phyloP scores from a whole-genome alignment of 768 basidiomycete species.

The Trametes villosa region DNA sequence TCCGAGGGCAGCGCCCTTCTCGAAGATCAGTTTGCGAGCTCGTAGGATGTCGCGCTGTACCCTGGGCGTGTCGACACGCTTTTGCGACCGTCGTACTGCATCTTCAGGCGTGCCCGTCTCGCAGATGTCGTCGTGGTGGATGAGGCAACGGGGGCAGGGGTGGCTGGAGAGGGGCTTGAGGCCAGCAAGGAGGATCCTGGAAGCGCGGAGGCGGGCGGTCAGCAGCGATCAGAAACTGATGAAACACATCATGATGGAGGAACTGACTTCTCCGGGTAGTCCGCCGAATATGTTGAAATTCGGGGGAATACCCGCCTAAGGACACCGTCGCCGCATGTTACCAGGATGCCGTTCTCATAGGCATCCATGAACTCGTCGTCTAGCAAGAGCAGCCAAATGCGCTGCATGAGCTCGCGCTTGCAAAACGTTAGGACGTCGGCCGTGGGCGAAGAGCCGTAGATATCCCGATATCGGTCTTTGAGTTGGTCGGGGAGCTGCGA shows the following conservation, averaged over 20 bases:
- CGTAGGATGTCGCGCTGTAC: neutral
- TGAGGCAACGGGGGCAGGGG: conserved; percentile 45
- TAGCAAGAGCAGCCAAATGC: conserved; percentile 30
- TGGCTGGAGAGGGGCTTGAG: conserved; percentile 43
- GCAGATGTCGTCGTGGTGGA: conserved; percentile 33
- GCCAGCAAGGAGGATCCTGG: conserved; percentile 41
- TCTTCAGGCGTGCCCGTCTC: conserved; percentile 30
- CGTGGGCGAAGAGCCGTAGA: conserved; percentile 20
- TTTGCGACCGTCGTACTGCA: neutral
- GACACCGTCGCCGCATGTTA: conserved; percentile 35
- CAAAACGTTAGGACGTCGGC: conserved; percentile 36
- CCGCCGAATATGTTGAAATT: conserved; percentile 38
- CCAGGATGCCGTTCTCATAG: conserved; percentile 33
- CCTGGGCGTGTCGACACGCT: conserved; percentile 7
- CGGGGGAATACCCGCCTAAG: conserved; percentile 30
- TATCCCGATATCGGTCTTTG: conserved; percentile 32
- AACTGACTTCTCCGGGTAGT: conserved; percentile 44
- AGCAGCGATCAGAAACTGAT: neutral
- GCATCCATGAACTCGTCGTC: conserved; percentile 33
- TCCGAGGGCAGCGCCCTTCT: conserved; percentile 8
- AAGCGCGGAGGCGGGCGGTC: too few species aligned
- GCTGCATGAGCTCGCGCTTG: conserved; percentile 38
- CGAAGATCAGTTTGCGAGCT: conserved; percentile 25
- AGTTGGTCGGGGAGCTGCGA: conserved; percentile 39
- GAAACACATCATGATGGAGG: neutral